Percentiles rank a stretch among this genome's conserved stretches.
phyloP scores from a whole-genome alignment of 2,329 filamentous ascomycete species.

The Colletotrichum sp. region DNA sequence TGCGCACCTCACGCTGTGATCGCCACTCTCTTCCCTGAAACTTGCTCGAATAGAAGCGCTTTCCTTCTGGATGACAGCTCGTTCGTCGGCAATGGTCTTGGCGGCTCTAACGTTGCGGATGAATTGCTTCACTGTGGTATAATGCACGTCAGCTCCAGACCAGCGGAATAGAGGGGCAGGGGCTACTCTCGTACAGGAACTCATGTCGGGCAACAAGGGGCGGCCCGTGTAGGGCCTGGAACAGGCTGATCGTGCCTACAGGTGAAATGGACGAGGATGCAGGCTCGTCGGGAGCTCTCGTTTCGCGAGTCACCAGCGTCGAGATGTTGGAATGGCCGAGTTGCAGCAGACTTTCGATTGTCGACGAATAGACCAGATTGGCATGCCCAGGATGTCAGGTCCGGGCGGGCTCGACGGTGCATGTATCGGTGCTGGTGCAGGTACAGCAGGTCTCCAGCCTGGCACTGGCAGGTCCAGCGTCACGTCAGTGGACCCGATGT shows the following conservation, averaged over 20 bases:
- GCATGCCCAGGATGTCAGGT: constrained; percentile 11
- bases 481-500: not conserved
- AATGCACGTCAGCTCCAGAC: constrained; percentile 1
- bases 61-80: constrained; percentile 98
- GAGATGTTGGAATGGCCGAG: not conserved
- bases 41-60: constrained; percentile 97
- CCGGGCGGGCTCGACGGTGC: not conserved
- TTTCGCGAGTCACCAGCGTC: not conserved
- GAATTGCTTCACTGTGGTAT: constrained; percentile 89
- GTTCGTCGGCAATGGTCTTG: constrained; percentile 98
- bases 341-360: not conserved
- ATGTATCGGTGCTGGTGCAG: not conserved
- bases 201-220: constrained; percentile 36
- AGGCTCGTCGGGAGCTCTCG: constrained; percentile 7
- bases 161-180: not conserved
- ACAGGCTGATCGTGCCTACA: not conserved
- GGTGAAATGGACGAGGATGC: not conserved
- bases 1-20: constrained; percentile 84
- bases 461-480: constrained; percentile 2
- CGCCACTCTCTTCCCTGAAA: constrained; percentile 95
- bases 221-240: constrained; percentile 20
- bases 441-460: not conserved
- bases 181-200: constrained; percentile 37
- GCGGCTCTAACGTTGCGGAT: constrained; percentile 98
- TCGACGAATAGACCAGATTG: constrained; percentile 19